These are phyloP conservation scores for Heimioporus sp. DNA, from an alignment of 768 basidiomycete species.

Conservation along the genomic window DNA sequence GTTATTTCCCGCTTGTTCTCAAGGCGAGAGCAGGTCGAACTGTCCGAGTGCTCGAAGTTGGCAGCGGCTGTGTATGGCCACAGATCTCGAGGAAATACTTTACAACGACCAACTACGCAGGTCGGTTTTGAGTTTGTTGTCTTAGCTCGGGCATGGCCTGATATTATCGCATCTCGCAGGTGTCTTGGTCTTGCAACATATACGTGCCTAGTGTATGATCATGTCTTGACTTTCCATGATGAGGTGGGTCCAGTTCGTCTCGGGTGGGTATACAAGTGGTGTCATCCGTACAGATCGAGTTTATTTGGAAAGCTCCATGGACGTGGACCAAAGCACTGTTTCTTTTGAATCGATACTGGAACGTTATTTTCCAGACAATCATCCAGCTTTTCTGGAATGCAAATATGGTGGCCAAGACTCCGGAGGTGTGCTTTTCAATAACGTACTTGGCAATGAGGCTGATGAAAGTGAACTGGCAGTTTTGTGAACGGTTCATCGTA, in stretches of 20 bases:
- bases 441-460: not conserved
- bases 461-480: not conserved
- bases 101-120: not conserved
- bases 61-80: too few relatives aligned
- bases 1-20: too few relatives aligned
- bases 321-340: constrained; percentile 7
- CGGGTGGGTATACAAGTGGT: not conserved
- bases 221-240: constrained; percentile 10
- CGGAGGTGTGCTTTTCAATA: not conserved
- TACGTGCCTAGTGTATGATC: constrained; percentile 15
- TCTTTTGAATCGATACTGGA: constrained; percentile 17
- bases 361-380: constrained; percentile 10
- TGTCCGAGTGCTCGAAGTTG: too few relatives aligned
- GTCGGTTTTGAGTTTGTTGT: not conserved
- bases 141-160: not conserved
- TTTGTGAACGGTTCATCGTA: constrained; percentile 1
- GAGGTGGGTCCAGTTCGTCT: constrained; percentile 7
- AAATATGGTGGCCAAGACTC: not conserved
- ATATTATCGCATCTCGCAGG: constrained; percentile 1
- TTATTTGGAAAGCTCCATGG: constrained; percentile 17
- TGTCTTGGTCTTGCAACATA: constrained; percentile 5
- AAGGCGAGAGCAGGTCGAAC: too few relatives aligned
- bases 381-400: constrained; percentile 6
- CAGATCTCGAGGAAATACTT: not conserved
- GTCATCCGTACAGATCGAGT: constrained; percentile 5